Conservation (phyloP, 495 filamentous ascomycete species). For the Talaromyces wortmannii region DNA sequence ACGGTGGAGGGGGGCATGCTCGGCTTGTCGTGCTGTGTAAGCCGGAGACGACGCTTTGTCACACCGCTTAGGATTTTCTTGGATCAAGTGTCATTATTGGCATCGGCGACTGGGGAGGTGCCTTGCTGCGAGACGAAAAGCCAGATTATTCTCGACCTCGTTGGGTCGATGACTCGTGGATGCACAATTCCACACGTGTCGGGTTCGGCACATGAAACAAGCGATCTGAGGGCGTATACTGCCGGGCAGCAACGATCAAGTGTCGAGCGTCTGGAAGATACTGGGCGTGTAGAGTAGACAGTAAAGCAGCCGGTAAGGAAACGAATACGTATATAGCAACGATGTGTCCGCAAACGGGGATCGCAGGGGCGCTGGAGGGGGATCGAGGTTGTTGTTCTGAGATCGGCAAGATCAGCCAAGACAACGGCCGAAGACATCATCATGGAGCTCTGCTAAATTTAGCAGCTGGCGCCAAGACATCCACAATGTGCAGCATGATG, state of each 20-base stretch:
- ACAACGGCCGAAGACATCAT: no score
- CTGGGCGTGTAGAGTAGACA: no score
- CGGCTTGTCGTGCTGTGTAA: not conserved
- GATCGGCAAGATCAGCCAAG: no score
- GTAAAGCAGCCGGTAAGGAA: no score
- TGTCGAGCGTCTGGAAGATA: not conserved
- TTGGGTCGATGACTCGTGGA: not conserved
- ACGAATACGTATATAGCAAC: no score
- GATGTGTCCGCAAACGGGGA: no score
- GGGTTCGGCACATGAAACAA: not conserved
- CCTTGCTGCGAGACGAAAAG: not conserved
- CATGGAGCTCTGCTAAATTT: no score
- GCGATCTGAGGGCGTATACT: not conserved
- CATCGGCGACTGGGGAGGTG: not conserved
- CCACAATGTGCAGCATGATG: no score
- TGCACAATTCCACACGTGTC: not conserved
- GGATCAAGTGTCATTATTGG: not conserved
- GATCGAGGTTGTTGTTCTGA: no score
- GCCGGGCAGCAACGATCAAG: not conserved
- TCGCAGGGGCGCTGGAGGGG: no score
- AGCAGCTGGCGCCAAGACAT: no score
- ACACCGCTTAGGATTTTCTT: not conserved
- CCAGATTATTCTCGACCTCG: not conserved
- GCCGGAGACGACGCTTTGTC: not conserved
- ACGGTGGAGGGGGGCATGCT: conserved; percentile 38